Percentiles rank a stretch among this genome's conserved stretches.
Evolutionary conservation across 1,139 yeast genomes (phyloP).

Genomic region (Kurtzmaniella quercitrusa): DNA sequence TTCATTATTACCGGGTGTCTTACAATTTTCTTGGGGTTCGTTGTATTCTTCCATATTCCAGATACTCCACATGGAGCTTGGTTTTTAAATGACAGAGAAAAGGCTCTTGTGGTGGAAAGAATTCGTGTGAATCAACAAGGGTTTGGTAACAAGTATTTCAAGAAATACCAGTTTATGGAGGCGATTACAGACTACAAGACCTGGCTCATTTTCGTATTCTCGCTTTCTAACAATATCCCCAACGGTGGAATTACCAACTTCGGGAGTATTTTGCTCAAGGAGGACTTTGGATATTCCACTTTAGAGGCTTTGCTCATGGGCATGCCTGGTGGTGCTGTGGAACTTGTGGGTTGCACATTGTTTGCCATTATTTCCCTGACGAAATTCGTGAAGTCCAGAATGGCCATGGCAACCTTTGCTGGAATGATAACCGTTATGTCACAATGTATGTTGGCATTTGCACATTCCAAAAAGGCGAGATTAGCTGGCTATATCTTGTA

Average conservation of each 20-base stretch:
- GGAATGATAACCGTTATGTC: conserved; percentile 34
- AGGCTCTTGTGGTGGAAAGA: conserved; percentile 22
- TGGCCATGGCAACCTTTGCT: conserved; percentile 41
- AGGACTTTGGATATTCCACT: conserved; percentile 26
- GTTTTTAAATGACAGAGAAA: conserved; percentile 30
- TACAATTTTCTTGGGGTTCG: conserved; percentile 41
- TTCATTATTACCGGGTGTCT: conserved; percentile 46
- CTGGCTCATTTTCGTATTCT: conserved; percentile 21
- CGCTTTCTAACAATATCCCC: conserved; percentile 32
- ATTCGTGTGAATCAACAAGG: conserved; percentile 23
- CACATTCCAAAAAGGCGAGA: conserved; percentile 26
- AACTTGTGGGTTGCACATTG: conserved; percentile 37
- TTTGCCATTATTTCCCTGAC: conserved; percentile 20
- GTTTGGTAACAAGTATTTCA: conserved; percentile 16
- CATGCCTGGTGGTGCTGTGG: conserved; percentile 37
- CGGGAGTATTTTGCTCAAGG: conserved; percentile 18
- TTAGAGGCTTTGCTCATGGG: conserved; percentile 31
- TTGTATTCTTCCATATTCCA: conserved; percentile 44
- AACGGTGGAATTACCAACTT: conserved; percentile 51
- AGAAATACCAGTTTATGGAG: conserved; percentile 9
- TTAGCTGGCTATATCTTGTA: conserved; percentile 39
- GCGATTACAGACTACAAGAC: conserved; percentile 12
- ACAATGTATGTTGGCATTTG: conserved; percentile 47
- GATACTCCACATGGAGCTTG: conserved; percentile 52
- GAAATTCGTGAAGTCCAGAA: conserved; percentile 28